phyloP scores from a whole-genome alignment of 2,329 filamentous ascomycete species.

The Aspergillus neotritici region DNA sequence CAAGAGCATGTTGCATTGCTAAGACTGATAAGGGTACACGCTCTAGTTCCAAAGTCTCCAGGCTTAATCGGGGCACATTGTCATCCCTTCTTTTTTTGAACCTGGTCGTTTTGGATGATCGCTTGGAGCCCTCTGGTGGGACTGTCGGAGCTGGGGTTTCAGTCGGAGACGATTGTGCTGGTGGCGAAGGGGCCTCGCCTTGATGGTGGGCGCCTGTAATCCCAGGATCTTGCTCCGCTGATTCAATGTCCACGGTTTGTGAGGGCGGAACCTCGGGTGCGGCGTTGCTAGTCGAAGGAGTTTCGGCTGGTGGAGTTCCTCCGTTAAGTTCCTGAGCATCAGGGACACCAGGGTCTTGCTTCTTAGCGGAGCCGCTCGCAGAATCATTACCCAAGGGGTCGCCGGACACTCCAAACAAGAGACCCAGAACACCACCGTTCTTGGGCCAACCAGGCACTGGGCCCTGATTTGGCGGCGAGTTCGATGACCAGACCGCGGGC shows the following conservation, averaged over 20 bases:
- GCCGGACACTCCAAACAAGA: constrained; percentile 18
- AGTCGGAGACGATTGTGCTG: too few relatives aligned
- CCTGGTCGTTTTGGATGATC: neutral
- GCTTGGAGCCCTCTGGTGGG: constrained; percentile 6
- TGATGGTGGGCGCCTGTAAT: too few relatives aligned
- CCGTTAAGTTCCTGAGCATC: too few relatives aligned
- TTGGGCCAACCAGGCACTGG: constrained; percentile 26
- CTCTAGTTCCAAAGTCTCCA: constrained; percentile 71
- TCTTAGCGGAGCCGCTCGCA: neutral
- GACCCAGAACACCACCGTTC: constrained; percentile 28
- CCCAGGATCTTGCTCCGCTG: too few relatives aligned
- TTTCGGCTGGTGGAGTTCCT: too few relatives aligned
- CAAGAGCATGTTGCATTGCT: constrained; percentile 64
- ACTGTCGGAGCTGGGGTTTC: neutral
- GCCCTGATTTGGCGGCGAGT: constrained; percentile 1
- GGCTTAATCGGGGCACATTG: constrained; percentile 38
- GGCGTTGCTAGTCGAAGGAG: too few relatives aligned
- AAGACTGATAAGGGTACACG: constrained; percentile 66
- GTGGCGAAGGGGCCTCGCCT: too few relatives aligned
- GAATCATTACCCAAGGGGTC: neutral
- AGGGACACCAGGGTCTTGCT: neutral
- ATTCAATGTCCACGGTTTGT: too few relatives aligned
- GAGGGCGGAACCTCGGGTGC: too few relatives aligned
- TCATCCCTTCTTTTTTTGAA: neutral
- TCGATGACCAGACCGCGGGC: constrained; percentile 11